Evolutionary conservation across 768 basidiomycete genomes (phyloP).

Genomic region (Pleurotus platypus): DNA sequence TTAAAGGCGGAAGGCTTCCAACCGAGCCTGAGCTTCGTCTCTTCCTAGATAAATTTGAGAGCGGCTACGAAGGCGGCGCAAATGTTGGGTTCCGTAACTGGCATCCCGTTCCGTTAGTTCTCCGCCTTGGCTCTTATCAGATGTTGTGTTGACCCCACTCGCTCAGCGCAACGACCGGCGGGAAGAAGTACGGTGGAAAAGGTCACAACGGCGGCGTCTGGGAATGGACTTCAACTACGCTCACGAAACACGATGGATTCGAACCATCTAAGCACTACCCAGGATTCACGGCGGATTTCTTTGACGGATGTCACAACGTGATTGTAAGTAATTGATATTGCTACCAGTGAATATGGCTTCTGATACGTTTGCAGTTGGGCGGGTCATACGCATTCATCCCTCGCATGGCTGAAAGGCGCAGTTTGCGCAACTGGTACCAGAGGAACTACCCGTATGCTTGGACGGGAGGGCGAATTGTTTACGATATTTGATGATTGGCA

Average conservation of each 20-base stretch:
- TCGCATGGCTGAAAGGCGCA: slow-evolving; percentile 69
- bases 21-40: slow-evolving; percentile 84
- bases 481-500: slow-evolving; percentile 25
- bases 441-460: slow-evolving; percentile 88
- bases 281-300: slow-evolving; percentile 89
- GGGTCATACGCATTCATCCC: slow-evolving; percentile 89
- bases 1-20: slow-evolving; percentile 91
- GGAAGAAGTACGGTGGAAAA: slow-evolving; percentile 42
- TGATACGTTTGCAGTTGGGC: slow-evolving; percentile 56
- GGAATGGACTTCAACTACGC: slow-evolving; percentile 92
- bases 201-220: slow-evolving; percentile 95
- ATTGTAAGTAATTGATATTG: slow-evolving; percentile 56
- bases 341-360: slow-evolving; percentile 10
- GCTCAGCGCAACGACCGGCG: slow-evolving; percentile 65
- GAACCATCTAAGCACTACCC: slow-evolving; percentile 78
- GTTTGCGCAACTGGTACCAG: slow-evolving; percentile 90
- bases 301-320: slow-evolving; percentile 81
- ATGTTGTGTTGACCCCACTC: not conserved
- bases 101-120: slow-evolving; percentile 85
- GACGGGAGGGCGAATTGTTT: slow-evolving; percentile 67
- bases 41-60: slow-evolving; percentile 73
- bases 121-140: not conserved
- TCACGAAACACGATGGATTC: slow-evolving; percentile 75
- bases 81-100: slow-evolving; percentile 91
- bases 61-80: slow-evolving; percentile 70